phyloP scores from a whole-genome alignment of 345 rosid species.

The Syzygium oleosum region DNA sequence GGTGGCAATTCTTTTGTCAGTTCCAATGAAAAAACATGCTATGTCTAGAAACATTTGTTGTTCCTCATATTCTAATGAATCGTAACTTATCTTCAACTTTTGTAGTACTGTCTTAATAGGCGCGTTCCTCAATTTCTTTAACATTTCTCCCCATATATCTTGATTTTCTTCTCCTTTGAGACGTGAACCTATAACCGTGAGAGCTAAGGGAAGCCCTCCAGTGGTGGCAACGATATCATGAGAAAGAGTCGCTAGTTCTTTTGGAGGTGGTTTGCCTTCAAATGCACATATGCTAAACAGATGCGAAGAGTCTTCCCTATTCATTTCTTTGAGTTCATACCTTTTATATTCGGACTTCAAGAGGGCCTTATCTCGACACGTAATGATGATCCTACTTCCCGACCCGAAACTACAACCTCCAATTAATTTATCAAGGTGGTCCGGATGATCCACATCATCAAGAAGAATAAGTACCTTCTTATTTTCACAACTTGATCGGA shows the following conservation, averaged over 20 bases:
- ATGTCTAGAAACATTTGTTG: too few species aligned
- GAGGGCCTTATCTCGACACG: background rate
- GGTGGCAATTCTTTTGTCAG: too few species aligned
- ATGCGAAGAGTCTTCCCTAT: fast-evolving
- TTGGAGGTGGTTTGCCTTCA: background rate
- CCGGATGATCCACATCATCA: fast-evolving
- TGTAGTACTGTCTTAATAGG: too few species aligned
- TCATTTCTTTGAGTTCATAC: background rate
- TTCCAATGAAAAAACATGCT: too few species aligned
- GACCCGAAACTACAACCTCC: background rate
- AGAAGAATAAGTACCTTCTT: background rate
- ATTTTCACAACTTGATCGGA: fast-evolving
- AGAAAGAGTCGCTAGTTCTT: background rate
- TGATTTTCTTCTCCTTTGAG: background rate
- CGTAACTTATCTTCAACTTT: too few species aligned
- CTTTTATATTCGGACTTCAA: too few species aligned
- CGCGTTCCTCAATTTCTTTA: too few species aligned
- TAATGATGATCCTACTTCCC: background rate
- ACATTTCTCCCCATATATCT: too few species aligned
- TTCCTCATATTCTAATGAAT: fast-evolving
- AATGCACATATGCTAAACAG: background rate
- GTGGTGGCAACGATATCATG: background rate
- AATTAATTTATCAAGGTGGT: background rate
- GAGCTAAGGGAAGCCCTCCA: background rate
- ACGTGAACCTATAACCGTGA: background rate